phyloP scores from a whole-genome alignment of 305 asterid genomes.

The Rubia tinctorum region DNA sequence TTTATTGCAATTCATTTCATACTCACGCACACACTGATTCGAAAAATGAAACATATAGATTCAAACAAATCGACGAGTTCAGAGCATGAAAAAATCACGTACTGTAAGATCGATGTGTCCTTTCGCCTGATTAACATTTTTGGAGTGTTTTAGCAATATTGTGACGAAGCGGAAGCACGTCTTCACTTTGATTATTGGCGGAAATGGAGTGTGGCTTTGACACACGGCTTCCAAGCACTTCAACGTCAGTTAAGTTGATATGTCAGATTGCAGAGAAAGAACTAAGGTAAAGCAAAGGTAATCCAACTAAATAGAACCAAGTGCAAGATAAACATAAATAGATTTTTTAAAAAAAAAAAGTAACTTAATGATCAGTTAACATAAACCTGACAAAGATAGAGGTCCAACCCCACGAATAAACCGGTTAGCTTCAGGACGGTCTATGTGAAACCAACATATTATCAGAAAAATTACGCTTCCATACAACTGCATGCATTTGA shows the following conservation, averaged over 20 bases:
- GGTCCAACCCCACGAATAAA: conserved; percentile 92
- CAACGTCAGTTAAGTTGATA: conserved; percentile 28
- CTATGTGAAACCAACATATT: conserved; percentile 57
- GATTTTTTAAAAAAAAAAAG: neutral
- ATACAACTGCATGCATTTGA: conserved; percentile 52
- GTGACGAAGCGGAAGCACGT: no score
- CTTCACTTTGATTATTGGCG: no score
- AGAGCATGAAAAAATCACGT: no score
- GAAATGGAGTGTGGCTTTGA: no score
- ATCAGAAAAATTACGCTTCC: conserved; percentile 43
- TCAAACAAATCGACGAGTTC: no score
- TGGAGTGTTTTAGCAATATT: no score
- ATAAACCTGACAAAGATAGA: conserved; percentile 67
- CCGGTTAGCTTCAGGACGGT: conserved; percentile 73
- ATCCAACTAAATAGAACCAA: conserved; percentile 12
- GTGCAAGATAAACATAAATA: conserved; percentile 11
- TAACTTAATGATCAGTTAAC: conserved; percentile 6
- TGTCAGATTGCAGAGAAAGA: conserved; percentile 15
- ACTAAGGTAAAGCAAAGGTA: conserved; percentile 10
- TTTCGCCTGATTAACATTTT: no score
- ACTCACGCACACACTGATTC: no score
- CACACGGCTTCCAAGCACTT: neutral
- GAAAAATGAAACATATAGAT: no score
- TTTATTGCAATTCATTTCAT: no score
- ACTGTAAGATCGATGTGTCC: no score